phyloP scores from a whole-genome alignment of 371 early-diverging fungal genomes.

The Nematocida minor region DNA sequence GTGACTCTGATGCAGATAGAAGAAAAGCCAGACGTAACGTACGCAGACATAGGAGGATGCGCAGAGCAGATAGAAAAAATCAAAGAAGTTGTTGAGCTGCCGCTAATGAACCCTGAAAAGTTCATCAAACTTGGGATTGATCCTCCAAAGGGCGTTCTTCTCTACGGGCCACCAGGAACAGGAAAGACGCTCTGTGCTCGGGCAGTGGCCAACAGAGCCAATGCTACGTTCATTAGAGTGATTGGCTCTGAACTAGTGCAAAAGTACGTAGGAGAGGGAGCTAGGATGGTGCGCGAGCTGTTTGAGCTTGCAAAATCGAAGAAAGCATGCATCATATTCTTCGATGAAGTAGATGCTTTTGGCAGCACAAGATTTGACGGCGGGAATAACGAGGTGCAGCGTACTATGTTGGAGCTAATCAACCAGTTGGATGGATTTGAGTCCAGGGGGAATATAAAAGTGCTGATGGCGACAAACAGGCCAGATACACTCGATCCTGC shows the following conservation, averaged over 20 bases:
- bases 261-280: slow-evolving; percentile 98
- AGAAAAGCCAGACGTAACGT: slow-evolving; percentile 98
- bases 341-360: slow-evolving; percentile 99
- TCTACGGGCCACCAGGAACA: slow-evolving; percentile 97
- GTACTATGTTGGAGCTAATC: slow-evolving; percentile 98
- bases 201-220: slow-evolving; percentile 97
- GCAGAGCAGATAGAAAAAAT: slow-evolving; percentile 99
- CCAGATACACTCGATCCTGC: slow-evolving; percentile 99
- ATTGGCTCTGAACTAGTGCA: slow-evolving; percentile 99
- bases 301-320: slow-evolving; percentile 97
- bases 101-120: slow-evolving; percentile 78
- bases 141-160: slow-evolving; percentile 91
- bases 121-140: slow-evolving; percentile 87
- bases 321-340: slow-evolving; percentile 98
- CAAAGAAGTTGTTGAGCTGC: slow-evolving; percentile 96
- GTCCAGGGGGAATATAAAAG: slow-evolving; percentile 96
- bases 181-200: slow-evolving; percentile 99
- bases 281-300: slow-evolving; percentile 96
- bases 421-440: slow-evolving; percentile 99
- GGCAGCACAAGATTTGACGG: slow-evolving; percentile 90
- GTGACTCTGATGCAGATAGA: slow-evolving; percentile 99
- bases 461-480: slow-evolving; percentile 94
- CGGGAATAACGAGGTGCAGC: slow-evolving; percentile 97
- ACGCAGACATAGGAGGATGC: slow-evolving; percentile 96
- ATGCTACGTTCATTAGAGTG: slow-evolving; percentile 97